These are phyloP conservation scores for Tephrocybe sp. DNA, from an alignment of 768 basidiomycete genomes.

Conservation along the genomic window DNA sequence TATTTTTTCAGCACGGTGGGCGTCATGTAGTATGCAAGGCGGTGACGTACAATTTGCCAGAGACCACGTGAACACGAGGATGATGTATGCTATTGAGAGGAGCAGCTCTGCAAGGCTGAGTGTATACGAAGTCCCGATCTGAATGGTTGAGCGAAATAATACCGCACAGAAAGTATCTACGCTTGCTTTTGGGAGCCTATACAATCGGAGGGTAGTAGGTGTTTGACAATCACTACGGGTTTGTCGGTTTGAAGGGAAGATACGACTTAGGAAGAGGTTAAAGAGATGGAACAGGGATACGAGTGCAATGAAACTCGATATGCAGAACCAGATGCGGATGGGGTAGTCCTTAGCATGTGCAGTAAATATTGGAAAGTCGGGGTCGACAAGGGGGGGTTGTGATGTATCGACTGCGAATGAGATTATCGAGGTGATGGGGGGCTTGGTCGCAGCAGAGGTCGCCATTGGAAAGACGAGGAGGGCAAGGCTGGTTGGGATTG, in stretches of 20 bases:
- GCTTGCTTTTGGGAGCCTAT: conserved; percentile 13
- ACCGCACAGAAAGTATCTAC: conserved; percentile 16
- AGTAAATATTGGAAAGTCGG: conserved; percentile 7
- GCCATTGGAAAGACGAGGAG: no score
- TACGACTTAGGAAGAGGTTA: no score
- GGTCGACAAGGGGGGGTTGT: conserved; percentile 3
- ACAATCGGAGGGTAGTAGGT: conserved; percentile 1
- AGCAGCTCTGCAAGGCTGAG: conserved; percentile 35
- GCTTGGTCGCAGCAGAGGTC: no score
- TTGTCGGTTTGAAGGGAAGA: no score
- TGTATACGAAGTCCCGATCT: conserved; percentile 26
- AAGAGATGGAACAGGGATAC: conserved; percentile 10
- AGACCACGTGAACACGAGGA: conserved; percentile 28
- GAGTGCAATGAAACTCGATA: conserved; percentile 14
- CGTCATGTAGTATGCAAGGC: neutral
- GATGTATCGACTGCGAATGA: neutral
- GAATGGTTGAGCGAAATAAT: conserved; percentile 20
- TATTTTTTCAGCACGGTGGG: neutral
- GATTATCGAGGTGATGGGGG: no score
- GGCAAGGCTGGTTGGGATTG: no score
- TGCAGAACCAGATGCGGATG: conserved; percentile 17
- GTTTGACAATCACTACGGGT: neutral
- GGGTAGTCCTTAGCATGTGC: conserved; percentile 11
- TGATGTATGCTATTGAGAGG: conserved; percentile 31
- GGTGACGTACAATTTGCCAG: conserved; percentile 15